phyloP scores from a whole-genome alignment of 345 rosid genomes.

The Erodium maritimum region DNA sequence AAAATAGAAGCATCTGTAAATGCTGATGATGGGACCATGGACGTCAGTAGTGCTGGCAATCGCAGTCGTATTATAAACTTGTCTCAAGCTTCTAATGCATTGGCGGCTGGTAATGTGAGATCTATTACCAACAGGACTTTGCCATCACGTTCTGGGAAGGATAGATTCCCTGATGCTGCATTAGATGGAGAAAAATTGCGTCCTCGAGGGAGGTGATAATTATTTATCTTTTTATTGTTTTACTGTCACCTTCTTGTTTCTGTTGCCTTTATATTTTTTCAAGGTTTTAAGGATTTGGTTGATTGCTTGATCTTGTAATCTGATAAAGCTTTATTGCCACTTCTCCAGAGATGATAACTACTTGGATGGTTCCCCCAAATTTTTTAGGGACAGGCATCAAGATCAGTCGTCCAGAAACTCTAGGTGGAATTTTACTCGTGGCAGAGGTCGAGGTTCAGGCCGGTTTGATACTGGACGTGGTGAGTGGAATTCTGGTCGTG shows the following conservation, averaged over 20 bases:
- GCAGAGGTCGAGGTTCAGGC: conserved; percentile 53
- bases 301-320: conserved; percentile 8
- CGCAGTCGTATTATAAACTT: conserved; percentile 52
- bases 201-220: conserved; percentile 72
- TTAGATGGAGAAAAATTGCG: conserved; percentile 34
- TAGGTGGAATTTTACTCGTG: conserved; percentile 40
- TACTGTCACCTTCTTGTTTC: background rate
- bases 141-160: conserved; percentile 35
- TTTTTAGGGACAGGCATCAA: conserved; percentile 42
- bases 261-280: conserved; percentile 4
- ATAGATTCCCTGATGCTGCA: conserved; percentile 43
- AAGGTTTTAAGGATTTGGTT: too few relatives aligned
- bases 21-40: conserved; percentile 29
- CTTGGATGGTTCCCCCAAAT: conserved; percentile 27
- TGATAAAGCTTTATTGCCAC: background rate
- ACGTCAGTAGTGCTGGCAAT: conserved; percentile 30
- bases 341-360: conserved; percentile 38
- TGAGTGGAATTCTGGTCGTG: conserved; percentile 43
- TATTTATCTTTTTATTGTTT: too few relatives aligned
- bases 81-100: conserved; percentile 29
- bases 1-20: conserved; percentile 23
- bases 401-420: conserved; percentile 39
- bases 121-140: conserved; percentile 33
- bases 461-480: conserved; percentile 12
- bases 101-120: conserved; percentile 36